Conservation (phyloP, 768 basidiomycete genomes). For the Termitomyces eurrhizus region DNA sequence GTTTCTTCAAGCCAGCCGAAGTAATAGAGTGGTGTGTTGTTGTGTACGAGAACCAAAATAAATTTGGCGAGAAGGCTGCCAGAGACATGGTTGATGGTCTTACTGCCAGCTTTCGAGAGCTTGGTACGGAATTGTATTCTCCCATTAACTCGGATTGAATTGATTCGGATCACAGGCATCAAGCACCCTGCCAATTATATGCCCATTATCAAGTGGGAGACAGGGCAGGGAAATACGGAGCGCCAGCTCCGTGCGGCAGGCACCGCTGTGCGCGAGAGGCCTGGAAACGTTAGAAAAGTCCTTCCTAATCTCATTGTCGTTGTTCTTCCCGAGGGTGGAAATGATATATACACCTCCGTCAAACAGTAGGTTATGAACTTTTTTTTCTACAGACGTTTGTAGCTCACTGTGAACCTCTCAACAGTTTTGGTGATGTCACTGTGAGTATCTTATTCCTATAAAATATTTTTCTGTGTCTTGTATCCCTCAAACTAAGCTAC, state of each 20-base stretch:
- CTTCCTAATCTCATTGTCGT: constrained; percentile 61
- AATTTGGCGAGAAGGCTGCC: constrained; percentile 49
- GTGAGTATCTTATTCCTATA: constrained; percentile 26
- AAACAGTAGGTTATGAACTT: constrained; percentile 57
- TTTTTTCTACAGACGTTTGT: background rate
- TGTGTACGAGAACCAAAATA: constrained; percentile 56
- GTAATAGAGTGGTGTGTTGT: constrained; percentile 63
- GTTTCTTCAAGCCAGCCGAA: constrained; percentile 53
- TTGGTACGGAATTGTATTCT: constrained; percentile 43
- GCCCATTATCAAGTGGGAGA: constrained; percentile 49
- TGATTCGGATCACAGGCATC: constrained; percentile 46
- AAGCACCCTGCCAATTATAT: constrained; percentile 34
- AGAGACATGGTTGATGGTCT: constrained; percentile 55
- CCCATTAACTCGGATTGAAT: background rate
- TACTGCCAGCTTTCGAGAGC: constrained; percentile 41
- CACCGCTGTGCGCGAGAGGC: constrained; percentile 35
- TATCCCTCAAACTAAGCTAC: background rate
- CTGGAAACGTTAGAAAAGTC: constrained; percentile 17
- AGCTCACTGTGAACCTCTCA: background rate
- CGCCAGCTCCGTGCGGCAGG: constrained; percentile 54
- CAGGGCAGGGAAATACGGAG: constrained; percentile 51
- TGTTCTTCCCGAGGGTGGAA: constrained; percentile 68
- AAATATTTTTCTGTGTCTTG: background rate
- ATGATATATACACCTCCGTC: constrained; percentile 72
- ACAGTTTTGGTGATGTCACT: constrained; percentile 68